Base-by-base conservation (phyloP, 441 rosid genomes). In the Biscutella auriculata region DNA sequence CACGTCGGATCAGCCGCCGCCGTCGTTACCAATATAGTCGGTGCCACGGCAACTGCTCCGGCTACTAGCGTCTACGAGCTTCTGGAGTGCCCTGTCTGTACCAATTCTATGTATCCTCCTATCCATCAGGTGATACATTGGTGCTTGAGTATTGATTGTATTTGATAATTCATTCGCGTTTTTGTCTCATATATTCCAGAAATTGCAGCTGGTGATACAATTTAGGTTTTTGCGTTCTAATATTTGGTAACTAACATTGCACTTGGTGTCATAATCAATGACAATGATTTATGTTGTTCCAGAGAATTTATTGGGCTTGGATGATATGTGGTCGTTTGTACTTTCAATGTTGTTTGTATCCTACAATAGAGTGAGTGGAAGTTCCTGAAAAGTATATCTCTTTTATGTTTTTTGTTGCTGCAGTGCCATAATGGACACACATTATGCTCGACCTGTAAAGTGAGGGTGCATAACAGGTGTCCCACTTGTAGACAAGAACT, bases 351-450 rank as follows among this genome's bases (percentile, higher is more conserved):
- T 12, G 40, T 27, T 55, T 42, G 62, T 57, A 33, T 33, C 10
- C 3, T 57, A 6, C 8, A 13, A 43, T 21, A 13, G 43, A 57
- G 42, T 42, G 11, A 21, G 4, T 14, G 12, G 27, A 15, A 10
- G 27, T 35, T 45, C 40, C 34, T 67, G 27, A 34, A 27, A 54
- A 54, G 39, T 16, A n/a, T 59, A 6, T 59, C 0, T 46, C 6
- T 33, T 49, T 60, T 2, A 1, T 68, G 16, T 19, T 19, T 19
- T 4, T 45, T 39, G 15, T 34, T 41, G 63, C 47, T 72, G 76
- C 82, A 87, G 95, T 87, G 95, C 50, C 87, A 75, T 63, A 87
- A 87, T 54, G 95, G 95, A 27, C 95, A 87, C 63, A 87, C 95
- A 6, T 71, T 87, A 25, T 87, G 95, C 68, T 87, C 87, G 23